Evolutionary conservation across 177 flowering plant species (phyloP).

Genomic region (Vitis hybrid): DNA sequence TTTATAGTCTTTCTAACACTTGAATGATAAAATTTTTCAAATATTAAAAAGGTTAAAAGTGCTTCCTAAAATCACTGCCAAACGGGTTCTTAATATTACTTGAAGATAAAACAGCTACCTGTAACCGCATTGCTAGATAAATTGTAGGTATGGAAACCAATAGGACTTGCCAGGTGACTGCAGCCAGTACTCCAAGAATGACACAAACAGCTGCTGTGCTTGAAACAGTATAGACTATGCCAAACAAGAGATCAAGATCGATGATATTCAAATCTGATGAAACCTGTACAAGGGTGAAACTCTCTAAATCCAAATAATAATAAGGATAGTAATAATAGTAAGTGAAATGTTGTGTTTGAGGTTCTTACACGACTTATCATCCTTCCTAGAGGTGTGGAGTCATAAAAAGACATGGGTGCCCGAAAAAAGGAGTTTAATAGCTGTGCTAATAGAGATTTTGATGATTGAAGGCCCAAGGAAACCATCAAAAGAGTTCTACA

Average conservation of each 20-base stretch:
- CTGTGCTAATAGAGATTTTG: slow-evolving; percentile 41
- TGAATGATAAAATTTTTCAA: no score
- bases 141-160: slow-evolving; percentile 60
- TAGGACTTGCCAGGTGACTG: slow-evolving; percentile 72
- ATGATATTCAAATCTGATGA: slow-evolving; percentile 63
- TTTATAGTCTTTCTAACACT: no score
- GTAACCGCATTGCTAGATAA: slow-evolving; percentile 46
- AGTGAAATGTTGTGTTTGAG: not conserved
- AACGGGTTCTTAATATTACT: no score
- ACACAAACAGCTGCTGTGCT: slow-evolving; percentile 41
- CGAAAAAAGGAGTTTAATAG: slow-evolving; percentile 43
- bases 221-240: slow-evolving; percentile 39
- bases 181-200: slow-evolving; percentile 60
- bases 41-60: no score
- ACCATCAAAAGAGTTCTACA: slow-evolving; percentile 31
- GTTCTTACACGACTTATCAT: slow-evolving; percentile 48
- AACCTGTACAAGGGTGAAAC: slow-evolving; percentile 28
- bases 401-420: slow-evolving; percentile 60
- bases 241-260: slow-evolving; percentile 63
- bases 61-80: no score
- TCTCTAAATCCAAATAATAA: not conserved
- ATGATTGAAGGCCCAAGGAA: slow-evolving; percentile 38
- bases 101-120: slow-evolving; percentile 35
- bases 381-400: slow-evolving; percentile 56
- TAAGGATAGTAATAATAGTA: no score